Evolutionary conservation across 2,329 filamentous ascomycete genomes (phyloP), one percentile per base, ranked within the genome.

Genomic region (Diaporthe humulicola): DNA sequence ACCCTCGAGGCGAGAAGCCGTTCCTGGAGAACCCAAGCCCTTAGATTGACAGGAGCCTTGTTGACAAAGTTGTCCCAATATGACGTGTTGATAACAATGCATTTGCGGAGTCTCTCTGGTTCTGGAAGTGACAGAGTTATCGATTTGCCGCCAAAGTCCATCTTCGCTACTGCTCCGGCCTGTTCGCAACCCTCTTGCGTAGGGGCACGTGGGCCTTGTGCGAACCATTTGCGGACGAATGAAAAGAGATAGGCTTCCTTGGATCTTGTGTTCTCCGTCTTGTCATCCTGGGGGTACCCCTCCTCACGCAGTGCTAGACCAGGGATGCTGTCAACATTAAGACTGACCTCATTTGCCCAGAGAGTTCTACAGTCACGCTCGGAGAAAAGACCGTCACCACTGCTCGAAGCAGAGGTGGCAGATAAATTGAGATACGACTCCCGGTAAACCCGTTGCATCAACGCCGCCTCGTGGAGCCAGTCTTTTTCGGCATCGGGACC

Each of bases 1-100:
- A 79, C 70, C 1, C 79, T 48, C 2, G 77, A 75, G 0, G 78
- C 75, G 2, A 80, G 74, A 17, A 78, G 38, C 2, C 79, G 75
- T 33, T 80, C 79, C 40, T 80, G 79, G 19, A 77, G 72, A 2
- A 79, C 78, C 79, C 79, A 80, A 10, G 67, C 77, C 8, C 79
- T 72, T 0, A 33, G 48, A n/a, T 77, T 78, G n/a, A 78, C 52
- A 5, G 69, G 54, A 1, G 56, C 69, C 8, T 30, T 48, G 22
- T 60, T 60, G n/a, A 71, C 30, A 6, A 71, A 12, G 3, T 52
- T 25, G 4, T 71, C 56, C 40, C 54, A 71, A 15, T 61, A 6
- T 0, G 69, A 42, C 0, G 54, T 28, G 8, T 60, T 42, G 40
- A 60, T 71, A 9, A 71, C 7, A 0, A 60, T 2, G 9, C 69